phyloP scores from a whole-genome alignment of 2,329 filamentous ascomycete genomes.

The Cladosporium sp. region DNA sequence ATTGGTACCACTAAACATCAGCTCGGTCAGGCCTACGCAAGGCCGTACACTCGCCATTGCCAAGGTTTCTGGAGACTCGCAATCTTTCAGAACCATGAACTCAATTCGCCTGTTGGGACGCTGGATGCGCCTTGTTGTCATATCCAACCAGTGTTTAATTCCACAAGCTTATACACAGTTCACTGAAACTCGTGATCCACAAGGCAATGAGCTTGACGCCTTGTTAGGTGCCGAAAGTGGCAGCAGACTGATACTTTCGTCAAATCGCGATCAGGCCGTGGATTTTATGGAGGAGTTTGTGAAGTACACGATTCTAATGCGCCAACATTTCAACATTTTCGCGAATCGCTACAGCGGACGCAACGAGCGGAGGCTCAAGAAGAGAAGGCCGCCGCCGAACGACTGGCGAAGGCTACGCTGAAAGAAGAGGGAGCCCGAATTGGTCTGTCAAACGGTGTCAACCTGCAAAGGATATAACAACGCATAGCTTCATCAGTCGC shows the following conservation, averaged over 20 bases:
- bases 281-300: slow-evolving; percentile 66
- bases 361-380: background rate
- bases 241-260: slow-evolving; percentile 27
- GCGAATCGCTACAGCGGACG: slow-evolving; percentile 64
- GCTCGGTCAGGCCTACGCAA: slow-evolving; percentile 65
- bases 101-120: slow-evolving; percentile 64
- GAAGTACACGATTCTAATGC: slow-evolving; percentile 66
- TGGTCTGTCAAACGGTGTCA: background rate
- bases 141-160: slow-evolving; percentile 65
- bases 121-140: slow-evolving; percentile 52
- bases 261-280: slow-evolving; percentile 31
- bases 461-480: background rate
- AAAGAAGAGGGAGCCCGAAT: background rate
- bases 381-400: background rate
- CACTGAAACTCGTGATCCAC: slow-evolving; percentile 36
- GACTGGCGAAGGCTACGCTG: background rate
- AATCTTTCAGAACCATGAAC: too few species aligned
- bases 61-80: too few species aligned
- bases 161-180: slow-evolving; percentile 66
- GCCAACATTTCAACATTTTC: slow-evolving; percentile 61
- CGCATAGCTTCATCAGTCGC: background rate
- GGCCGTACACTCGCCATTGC: slow-evolving; percentile 64
- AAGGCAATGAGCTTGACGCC: slow-evolving; percentile 16
- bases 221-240: slow-evolving; percentile 27
- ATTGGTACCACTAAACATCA: slow-evolving; percentile 65